A percentile compares a stretch with the other conserved stretches of the same genome.
These are phyloP conservation scores for Quambalaria eucalypti DNA, from an alignment of 1,284 basidiomycete genomes.

Conservation along the genomic window DNA sequence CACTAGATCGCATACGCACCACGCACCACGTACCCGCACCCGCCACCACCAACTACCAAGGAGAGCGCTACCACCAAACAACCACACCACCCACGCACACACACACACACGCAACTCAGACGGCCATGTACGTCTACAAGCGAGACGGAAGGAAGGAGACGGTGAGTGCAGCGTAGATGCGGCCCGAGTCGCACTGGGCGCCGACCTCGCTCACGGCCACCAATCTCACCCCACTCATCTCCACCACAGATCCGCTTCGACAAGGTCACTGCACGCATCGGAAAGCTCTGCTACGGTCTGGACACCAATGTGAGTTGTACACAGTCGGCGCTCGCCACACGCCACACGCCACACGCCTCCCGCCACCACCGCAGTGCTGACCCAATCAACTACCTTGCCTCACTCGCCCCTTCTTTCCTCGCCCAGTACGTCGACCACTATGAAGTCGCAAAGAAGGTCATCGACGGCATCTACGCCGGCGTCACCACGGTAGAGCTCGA, in stretches of 20 bases:
- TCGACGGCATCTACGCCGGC: conserved; percentile 86
- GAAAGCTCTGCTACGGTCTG: conserved; percentile 93
- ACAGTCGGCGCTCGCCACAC: too few relatives aligned
- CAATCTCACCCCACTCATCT: background rate
- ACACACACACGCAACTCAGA: too few relatives aligned
- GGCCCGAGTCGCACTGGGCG: too few relatives aligned
- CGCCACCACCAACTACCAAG: too few relatives aligned
- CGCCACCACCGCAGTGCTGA: background rate
- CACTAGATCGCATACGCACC: too few relatives aligned
- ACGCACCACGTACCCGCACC: too few relatives aligned
- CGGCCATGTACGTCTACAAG: conserved; percentile 10
- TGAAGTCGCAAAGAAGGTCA: conserved; percentile 53
- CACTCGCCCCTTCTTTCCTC: background rate
- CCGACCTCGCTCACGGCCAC: too few relatives aligned
- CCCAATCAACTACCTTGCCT: background rate
- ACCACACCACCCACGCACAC: too few relatives aligned
- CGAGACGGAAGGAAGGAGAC: conserved; percentile 10
- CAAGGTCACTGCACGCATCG: conserved; percentile 60
- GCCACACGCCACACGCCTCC: too few relatives aligned
- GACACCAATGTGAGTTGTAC: conserved; percentile 52
- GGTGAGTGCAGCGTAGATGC: background rate
- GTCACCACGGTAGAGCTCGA: conserved; percentile 97
- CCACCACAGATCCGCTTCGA: background rate
- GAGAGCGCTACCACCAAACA: too few relatives aligned
- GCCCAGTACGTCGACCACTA: background rate